Evolutionary conservation across 805 yeast genomes (phyloP).

Genomic region (Ogataea chonburiensis): DNA sequence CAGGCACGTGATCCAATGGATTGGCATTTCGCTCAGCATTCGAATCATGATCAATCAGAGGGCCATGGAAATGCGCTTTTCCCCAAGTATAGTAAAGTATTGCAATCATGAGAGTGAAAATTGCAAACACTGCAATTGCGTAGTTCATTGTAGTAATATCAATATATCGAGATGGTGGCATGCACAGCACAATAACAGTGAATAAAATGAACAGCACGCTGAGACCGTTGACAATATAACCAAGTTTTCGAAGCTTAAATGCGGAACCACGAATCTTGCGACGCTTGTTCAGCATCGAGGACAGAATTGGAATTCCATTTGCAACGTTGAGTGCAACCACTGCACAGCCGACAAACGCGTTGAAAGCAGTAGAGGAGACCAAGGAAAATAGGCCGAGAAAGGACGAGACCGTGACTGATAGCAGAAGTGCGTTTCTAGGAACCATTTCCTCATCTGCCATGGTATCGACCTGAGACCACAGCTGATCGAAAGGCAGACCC

Average conservation of each 20-base stretch:
- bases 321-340: conserved; percentile 74
- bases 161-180: conserved; percentile 65
- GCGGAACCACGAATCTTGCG: conserved; percentile 65
- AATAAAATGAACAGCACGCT: conserved; percentile 61
- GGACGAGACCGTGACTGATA: conserved; percentile 62
- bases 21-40: conserved; percentile 9
- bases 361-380: conserved; percentile 71
- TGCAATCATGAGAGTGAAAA: conserved; percentile 48
- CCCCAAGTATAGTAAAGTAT: conserved; percentile 62
- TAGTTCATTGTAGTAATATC: conserved; percentile 53
- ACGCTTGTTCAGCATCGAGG: conserved; percentile 59
- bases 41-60: conserved; percentile 42
- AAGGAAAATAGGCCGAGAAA: conserved; percentile 63
- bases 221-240: conserved; percentile 59
- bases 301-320: conserved; percentile 70
- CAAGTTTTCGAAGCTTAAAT: conserved; percentile 59
- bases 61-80: conserved; percentile 58
- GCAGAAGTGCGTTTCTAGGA: conserved; percentile 66
- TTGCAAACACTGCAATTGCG: conserved; percentile 60
- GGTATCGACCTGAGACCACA: conserved; percentile 65
- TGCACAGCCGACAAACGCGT: conserved; percentile 81
- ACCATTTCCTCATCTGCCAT: conserved; percentile 53
- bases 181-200: conserved; percentile 60
- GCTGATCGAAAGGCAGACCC: conserved; percentile 63
- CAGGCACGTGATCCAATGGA: not conserved